Conservation (phyloP, 75 land plant species). For the Isoetes taiwanensis region DNA sequence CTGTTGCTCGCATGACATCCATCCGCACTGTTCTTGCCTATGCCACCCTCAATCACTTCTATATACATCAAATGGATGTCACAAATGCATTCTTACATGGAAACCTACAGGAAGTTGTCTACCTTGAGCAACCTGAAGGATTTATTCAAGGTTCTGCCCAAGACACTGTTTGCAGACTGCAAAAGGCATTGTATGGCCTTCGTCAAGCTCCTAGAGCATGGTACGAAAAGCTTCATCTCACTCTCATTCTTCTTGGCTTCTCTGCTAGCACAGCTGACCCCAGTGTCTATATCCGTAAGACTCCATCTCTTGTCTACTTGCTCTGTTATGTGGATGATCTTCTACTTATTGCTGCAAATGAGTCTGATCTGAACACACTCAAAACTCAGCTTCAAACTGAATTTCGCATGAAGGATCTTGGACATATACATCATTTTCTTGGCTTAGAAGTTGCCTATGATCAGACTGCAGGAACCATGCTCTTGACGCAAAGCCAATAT, state of each 20-base stretch:
- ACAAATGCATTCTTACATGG: conserved; percentile 10
- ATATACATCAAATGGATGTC: conserved; percentile 4
- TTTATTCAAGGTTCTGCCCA: background rate
- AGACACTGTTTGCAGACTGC: background rate
- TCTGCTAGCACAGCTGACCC: background rate
- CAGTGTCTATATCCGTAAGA: background rate
- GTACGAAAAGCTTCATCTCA: background rate
- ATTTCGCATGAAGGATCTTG: too few relatives aligned
- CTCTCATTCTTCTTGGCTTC: background rate
- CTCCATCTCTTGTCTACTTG: background rate
- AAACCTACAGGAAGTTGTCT: background rate
- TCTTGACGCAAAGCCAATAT: too few relatives aligned
- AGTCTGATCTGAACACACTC: too few relatives aligned
- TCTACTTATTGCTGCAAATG: too few relatives aligned
- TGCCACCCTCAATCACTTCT: background rate
- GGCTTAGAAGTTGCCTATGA: too few relatives aligned
- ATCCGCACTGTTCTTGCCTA: background rate
- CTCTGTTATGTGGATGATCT: background rate
- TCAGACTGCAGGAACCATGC: too few relatives aligned
- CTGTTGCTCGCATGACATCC: conserved; percentile 2
- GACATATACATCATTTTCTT: too few relatives aligned
- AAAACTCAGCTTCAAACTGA: too few relatives aligned
- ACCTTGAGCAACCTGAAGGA: conserved; percentile 9
- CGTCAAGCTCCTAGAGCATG: conserved; percentile 13
- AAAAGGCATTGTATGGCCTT: conserved; percentile 6